These are phyloP conservation scores for Peronospora belbahrii DNA, from an alignment of 352 stramenopile species.

Conservation along the genomic window DNA sequence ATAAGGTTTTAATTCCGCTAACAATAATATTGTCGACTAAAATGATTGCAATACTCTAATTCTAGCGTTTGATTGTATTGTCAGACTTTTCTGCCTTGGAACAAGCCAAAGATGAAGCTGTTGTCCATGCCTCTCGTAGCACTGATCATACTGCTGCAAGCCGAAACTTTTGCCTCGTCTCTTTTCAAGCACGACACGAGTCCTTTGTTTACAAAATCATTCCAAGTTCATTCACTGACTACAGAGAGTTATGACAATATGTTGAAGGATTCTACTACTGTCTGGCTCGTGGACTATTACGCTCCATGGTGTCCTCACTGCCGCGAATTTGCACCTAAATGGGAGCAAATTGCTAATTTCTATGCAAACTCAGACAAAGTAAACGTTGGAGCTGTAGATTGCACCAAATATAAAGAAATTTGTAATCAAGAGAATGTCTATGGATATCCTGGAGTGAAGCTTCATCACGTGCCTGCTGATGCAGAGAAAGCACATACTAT, in stretches of 20 bases:
- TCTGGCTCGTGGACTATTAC: slow-evolving; percentile 84
- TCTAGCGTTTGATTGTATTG: too few species aligned
- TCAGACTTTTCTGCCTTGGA: too few species aligned
- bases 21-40: too few species aligned
- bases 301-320: slow-evolving; percentile 81
- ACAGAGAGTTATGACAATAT: slow-evolving; percentile 34
- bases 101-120: too few species aligned
- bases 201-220: slow-evolving; percentile 62
- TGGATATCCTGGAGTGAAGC: slow-evolving; percentile 57
- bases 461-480: slow-evolving; percentile 56
- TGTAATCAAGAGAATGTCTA: slow-evolving; percentile 57
- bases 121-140: not conserved
- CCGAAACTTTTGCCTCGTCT: slow-evolving; percentile 10
- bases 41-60: too few species aligned
- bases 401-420: slow-evolving; percentile 44
- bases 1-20: too few species aligned
- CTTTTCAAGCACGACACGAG: slow-evolving; percentile 35
- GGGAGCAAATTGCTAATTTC: slow-evolving; percentile 61
- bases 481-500: slow-evolving; percentile 23
- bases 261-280: slow-evolving; percentile 38
- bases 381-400: slow-evolving; percentile 71
- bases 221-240: slow-evolving; percentile 44
- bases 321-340: slow-evolving; percentile 63
- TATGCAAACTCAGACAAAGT: slow-evolving; percentile 49
- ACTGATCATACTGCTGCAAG: slow-evolving; percentile 3